Evolutionary conservation across 2,329 filamentous ascomycete species (phyloP), one percentile per base, ranked within the genome.

Genomic region (Rhynchosporium graminicola): DNA sequence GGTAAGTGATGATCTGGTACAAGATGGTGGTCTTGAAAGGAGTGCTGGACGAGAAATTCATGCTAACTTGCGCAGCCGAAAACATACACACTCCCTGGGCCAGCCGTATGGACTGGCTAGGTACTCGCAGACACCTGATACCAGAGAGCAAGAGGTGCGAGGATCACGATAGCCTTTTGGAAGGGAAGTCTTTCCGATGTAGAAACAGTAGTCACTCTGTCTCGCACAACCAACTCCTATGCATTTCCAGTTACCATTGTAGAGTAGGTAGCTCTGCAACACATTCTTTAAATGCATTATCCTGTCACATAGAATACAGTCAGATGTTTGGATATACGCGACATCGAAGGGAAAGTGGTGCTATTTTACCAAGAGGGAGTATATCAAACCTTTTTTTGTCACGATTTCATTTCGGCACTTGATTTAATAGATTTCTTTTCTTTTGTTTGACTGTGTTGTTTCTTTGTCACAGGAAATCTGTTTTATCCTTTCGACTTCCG

Each of bases 31-130:
- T 26, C 43, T 15, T 40, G 10, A 2, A 12, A 74, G 0, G 33
- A 7, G 36, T 13, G 59, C 15, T 26, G 12, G 4, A 28, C 8
- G 9, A 29, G 12, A 29, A 31, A 9, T 20, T 40, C n/a, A 36
- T 28, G 58, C 63, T 65, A 52, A 65, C 28, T 2, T 42, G 15
- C 10, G 7, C 28, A 70, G 65, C 70, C 70, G 15, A 72, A 67
- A 31, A 68, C 45, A 15, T 72, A 72, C 64, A 67, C 65, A 9
- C 54, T 58, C 5, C 70, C 70, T 28, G 69, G 70, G 12, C 70
- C 70, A 9, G 64, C 66, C n/a, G 66, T 72, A 13, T 72, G 69
- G 69, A 65, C 62, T 57, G 66, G 66, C 10, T 67, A 62, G 40
- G n/a, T 8, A 59, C 7, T n/a, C 6, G 9, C 15, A 13, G 20